phyloP scores from a whole-genome alignment of 352 stramenopile genomes.

The Globisporangium megalacanthum region DNA sequence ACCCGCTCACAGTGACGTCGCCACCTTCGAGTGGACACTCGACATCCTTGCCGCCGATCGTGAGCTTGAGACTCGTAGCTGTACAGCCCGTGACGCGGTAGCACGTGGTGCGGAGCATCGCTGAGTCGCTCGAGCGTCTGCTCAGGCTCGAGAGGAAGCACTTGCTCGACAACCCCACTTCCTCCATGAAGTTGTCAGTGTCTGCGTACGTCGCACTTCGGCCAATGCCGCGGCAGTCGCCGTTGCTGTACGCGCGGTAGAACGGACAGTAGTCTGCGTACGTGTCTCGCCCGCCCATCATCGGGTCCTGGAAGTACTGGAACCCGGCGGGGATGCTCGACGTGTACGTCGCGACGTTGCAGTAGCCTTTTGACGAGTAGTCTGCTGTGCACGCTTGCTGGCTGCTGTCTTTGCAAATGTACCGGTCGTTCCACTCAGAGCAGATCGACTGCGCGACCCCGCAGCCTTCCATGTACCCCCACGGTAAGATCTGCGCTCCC shows the following conservation, averaged over 20 bases:
- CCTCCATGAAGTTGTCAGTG: constrained; percentile 48
- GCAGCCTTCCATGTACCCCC: constrained; percentile 74
- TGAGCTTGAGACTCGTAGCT: constrained; percentile 29
- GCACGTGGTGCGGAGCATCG: constrained; percentile 33
- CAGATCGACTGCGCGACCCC: constrained; percentile 50
- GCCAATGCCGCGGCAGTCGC: constrained; percentile 62
- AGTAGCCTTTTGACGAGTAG: constrained; percentile 70
- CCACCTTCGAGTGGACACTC: constrained; percentile 56
- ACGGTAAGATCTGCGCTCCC: constrained; percentile 50
- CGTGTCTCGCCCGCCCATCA: constrained; percentile 48
- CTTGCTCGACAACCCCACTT: constrained; percentile 39
- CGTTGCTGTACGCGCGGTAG: constrained; percentile 72
- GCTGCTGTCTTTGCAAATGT: constrained; percentile 42
- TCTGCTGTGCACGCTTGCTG: constrained; percentile 59
- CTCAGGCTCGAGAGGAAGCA: constrained; percentile 73
- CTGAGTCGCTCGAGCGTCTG: constrained; percentile 28
- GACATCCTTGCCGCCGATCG: constrained; percentile 45
- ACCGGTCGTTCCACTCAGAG: constrained; percentile 63
- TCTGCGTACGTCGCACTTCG: constrained; percentile 29
- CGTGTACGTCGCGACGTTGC: constrained; percentile 58
- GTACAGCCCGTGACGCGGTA: constrained; percentile 57
- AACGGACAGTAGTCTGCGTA: constrained; percentile 82
- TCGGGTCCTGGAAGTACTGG: constrained; percentile 71
- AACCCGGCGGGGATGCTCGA: constrained; percentile 69
- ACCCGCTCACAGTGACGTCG: constrained; percentile 42